Conservation (phyloP, 345 rosid genomes). For the Eucalyptus coolabah region DNA sequence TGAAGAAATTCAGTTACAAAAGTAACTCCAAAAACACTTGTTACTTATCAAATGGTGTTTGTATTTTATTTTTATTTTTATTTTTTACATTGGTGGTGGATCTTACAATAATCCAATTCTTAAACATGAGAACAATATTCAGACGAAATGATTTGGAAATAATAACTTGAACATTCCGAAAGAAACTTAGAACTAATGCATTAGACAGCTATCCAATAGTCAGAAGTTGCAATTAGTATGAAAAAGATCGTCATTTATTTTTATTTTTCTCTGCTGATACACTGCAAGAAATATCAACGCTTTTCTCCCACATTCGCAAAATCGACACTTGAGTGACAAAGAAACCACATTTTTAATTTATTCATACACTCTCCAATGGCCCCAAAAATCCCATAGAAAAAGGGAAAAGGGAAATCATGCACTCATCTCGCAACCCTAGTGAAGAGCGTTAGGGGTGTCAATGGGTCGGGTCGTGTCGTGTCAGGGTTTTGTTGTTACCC, state of each 20-base stretch:
- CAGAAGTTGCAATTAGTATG: background rate
- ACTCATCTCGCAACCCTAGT: background rate
- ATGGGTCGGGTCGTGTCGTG: too few relatives aligned
- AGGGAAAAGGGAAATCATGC: background rate
- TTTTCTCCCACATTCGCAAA: background rate
- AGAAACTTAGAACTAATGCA: background rate
- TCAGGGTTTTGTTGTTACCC: too few relatives aligned
- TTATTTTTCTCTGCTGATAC: background rate
- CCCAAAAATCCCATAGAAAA: background rate
- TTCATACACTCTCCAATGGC: background rate
- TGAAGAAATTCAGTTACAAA: background rate
- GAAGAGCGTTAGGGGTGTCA: background rate
- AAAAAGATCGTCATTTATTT: background rate
- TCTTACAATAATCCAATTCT: background rate
- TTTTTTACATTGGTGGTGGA: background rate
- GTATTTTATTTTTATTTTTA: background rate
- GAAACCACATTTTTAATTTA: background rate
- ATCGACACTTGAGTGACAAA: background rate
- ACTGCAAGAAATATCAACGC: background rate
- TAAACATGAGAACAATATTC: background rate
- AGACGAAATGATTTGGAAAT: background rate
- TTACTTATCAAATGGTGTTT: background rate
- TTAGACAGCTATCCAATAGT: background rate
- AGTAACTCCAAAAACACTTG: background rate
- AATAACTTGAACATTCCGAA: background rate